Conservation (phyloP, 2,329 filamentous ascomycete genomes). For the Plectosphaerella sp. region DNA sequence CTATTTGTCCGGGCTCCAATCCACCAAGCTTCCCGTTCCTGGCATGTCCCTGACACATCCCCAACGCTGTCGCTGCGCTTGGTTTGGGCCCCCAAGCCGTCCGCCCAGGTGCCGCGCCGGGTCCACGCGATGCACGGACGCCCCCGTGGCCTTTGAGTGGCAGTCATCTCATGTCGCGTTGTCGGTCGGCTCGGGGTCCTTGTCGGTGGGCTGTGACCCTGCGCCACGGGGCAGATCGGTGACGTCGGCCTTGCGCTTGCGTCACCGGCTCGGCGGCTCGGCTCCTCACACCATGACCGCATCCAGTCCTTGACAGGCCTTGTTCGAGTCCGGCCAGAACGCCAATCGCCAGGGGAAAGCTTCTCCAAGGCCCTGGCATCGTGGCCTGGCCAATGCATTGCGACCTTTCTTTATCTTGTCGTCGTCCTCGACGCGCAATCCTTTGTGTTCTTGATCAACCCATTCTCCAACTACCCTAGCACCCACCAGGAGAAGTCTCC, state of each 20-base stretch:
- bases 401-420: background rate
- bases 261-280: too few relatives aligned
- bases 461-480: background rate
- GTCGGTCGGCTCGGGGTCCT: background rate
- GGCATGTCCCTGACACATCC: background rate
- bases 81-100: too few relatives aligned
- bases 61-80: too few relatives aligned
- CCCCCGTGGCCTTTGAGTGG: too few relatives aligned
- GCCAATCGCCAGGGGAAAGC: too few relatives aligned
- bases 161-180: background rate
- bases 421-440: slow-evolving; percentile 2
- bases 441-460: too few relatives aligned
- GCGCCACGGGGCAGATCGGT: background rate
- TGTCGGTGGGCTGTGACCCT: background rate
- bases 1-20: background rate
- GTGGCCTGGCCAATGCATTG: too few relatives aligned
- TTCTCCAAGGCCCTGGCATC: too few relatives aligned
- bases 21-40: background rate
- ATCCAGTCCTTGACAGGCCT: background rate
- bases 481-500: background rate
- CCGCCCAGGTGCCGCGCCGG: too few relatives aligned
- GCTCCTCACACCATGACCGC: background rate
- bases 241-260: background rate
- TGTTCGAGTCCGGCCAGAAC: too few relatives aligned
- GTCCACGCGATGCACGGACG: too few relatives aligned